These are phyloP conservation scores for Rubia yunnanensis DNA, from an alignment of 257 asterid genomes.

Conservation along the genomic window DNA sequence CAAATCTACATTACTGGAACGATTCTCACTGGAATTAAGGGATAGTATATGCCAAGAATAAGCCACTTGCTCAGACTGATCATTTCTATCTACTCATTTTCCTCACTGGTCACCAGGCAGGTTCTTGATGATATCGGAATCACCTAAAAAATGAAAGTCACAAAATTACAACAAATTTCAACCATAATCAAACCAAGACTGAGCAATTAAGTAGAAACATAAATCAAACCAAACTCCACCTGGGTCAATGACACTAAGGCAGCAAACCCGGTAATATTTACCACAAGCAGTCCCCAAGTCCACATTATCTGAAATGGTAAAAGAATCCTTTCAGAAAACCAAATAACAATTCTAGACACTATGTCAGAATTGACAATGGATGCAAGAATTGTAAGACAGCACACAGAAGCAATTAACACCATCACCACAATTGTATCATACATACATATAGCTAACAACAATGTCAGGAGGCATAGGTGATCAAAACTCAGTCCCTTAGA, in stretches of 20 bases:
- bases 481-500: slow-evolving; percentile 43
- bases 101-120: slow-evolving; percentile 49
- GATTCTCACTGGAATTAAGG: too few relatives aligned
- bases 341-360: too few relatives aligned
- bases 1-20: too few relatives aligned
- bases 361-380: too few relatives aligned
- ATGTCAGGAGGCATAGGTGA: neutral
- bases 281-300: slow-evolving; percentile 81
- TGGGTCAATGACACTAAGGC: slow-evolving; percentile 71
- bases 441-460: too few relatives aligned
- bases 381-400: too few relatives aligned
- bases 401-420: too few relatives aligned
- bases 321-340: too few relatives aligned
- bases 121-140: slow-evolving; percentile 65
- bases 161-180: neutral
- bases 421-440: too few relatives aligned
- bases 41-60: too few relatives aligned
- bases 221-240: slow-evolving; percentile 20
- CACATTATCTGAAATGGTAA: slow-evolving; percentile 41
- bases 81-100: neutral
- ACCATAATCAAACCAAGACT: neutral
- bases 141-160: slow-evolving; percentile 32
- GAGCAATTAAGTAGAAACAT: neutral
- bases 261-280: slow-evolving; percentile 56
- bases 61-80: too few relatives aligned